Evolutionary conservation across 208 protist species (phyloP).

Genomic region (Trypanosoma vivax): DNA sequence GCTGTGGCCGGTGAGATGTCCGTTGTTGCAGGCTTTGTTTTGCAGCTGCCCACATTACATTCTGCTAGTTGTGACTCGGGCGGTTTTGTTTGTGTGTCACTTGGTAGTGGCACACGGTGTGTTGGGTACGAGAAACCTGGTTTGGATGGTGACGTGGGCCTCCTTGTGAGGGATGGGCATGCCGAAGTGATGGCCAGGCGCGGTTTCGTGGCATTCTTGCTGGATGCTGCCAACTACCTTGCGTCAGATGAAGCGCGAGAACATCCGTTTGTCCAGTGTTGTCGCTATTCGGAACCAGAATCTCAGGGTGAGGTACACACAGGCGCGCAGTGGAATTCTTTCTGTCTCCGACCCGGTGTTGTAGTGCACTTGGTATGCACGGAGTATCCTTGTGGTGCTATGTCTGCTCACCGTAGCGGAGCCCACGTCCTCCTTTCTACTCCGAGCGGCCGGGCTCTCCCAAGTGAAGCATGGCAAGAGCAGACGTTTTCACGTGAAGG

Average conservation of each 20-base stretch:
- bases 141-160: slow-evolving; percentile 1
- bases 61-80: not conserved
- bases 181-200: slow-evolving; percentile 83
- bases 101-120: slow-evolving; percentile 74
- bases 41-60: slow-evolving; percentile 20
- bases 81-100: slow-evolving; percentile 63
- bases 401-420: slow-evolving; percentile 39
- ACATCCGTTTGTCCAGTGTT: slow-evolving; percentile 14
- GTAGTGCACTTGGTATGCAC: slow-evolving; percentile 61
- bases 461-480: not conserved
- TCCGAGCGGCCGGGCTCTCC: slow-evolving; percentile 20
- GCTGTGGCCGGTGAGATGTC: slow-evolving; percentile 1
- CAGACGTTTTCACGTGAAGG: not conserved
- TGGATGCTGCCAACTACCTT: slow-evolving; percentile 26
- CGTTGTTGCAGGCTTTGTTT: slow-evolving; percentile 45
- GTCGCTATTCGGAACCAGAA: not conserved
- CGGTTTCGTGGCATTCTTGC: slow-evolving; percentile 61
- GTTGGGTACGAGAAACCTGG: slow-evolving; percentile 21
- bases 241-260: not conserved
- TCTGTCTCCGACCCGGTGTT: slow-evolving; percentile 26
- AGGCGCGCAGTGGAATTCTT: slow-evolving; percentile 6
- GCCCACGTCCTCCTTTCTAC: slow-evolving; percentile 49
- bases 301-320: not conserved
- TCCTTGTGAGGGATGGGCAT: slow-evolving; percentile 67
- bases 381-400: slow-evolving; percentile 62